These are phyloP conservation scores for Trichosporon coremiiforme DNA, from an alignment of 1,284 basidiomycete species.

Conservation along the genomic window DNA sequence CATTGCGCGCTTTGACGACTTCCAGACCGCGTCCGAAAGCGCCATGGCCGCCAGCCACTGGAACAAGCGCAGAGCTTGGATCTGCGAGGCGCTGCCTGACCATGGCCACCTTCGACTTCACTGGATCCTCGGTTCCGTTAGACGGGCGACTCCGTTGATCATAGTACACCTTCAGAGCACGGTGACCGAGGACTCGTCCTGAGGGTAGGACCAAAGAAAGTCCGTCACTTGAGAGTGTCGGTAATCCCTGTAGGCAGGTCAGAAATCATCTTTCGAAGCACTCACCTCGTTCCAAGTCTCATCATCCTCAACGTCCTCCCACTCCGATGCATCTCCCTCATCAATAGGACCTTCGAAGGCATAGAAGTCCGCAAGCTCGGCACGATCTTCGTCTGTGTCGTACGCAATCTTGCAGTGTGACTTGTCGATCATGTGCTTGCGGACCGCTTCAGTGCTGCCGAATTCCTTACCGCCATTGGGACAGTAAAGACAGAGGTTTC, in stretches of 20 bases:
- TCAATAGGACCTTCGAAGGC: slow-evolving; percentile 85
- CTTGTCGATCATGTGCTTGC: slow-evolving; percentile 93
- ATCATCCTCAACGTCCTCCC: slow-evolving; percentile 54
- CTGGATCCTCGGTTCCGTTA: slow-evolving; percentile 52
- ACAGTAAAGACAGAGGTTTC: slow-evolving; percentile 92
- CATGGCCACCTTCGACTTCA: slow-evolving; percentile 60
- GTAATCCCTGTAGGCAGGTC: slow-evolving; percentile 10
- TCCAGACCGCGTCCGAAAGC: slow-evolving; percentile 77
- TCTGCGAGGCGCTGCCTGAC: slow-evolving; percentile 74
- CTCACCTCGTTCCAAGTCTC: slow-evolving; percentile 35
- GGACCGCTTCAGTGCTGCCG: slow-evolving; percentile 75
- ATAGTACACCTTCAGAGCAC: slow-evolving; percentile 84
- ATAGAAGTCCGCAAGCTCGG: slow-evolving; percentile 92
- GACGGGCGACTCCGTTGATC: slow-evolving; percentile 68
- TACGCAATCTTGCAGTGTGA: slow-evolving; percentile 96
- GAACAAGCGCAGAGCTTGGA: slow-evolving; percentile 78
- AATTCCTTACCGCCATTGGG: slow-evolving; percentile 74
- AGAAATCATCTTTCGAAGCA: slow-evolving; percentile 32
- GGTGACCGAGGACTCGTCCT: slow-evolving; percentile 87
- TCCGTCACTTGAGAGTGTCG: slow-evolving; percentile 58
- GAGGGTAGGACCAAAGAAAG: slow-evolving; percentile 94
- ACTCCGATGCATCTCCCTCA: slow-evolving; percentile 60
- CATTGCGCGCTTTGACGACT: slow-evolving; percentile 86
- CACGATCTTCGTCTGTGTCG: slow-evolving; percentile 73
- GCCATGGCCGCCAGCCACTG: slow-evolving; percentile 78